Evolutionary conservation across 2,329 filamentous ascomycete species (phyloP).

Genomic region (Parascedosporium putredinis): DNA sequence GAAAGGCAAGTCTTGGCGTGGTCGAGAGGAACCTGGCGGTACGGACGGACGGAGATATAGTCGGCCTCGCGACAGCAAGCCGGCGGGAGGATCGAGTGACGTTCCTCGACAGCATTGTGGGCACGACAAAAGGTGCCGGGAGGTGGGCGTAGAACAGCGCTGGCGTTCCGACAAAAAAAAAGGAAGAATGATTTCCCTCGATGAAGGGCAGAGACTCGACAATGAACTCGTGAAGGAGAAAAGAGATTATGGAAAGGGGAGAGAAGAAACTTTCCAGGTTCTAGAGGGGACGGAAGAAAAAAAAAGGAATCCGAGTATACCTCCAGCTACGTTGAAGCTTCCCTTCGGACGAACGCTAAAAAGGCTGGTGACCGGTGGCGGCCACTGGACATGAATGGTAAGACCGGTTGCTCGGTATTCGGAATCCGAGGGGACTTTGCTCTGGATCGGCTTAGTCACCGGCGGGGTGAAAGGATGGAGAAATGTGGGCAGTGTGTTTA

Average conservation of each 20-base stretch:
- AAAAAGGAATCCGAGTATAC: too few species aligned
- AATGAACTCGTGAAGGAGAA: not conserved
- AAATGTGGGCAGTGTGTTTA: not conserved
- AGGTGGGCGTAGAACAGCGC: not conserved
- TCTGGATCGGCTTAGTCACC: not conserved
- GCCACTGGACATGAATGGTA: not conserved
- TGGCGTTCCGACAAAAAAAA: not conserved
- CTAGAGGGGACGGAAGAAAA: too few species aligned
- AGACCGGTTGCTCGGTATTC: not conserved
- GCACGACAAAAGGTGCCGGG: not conserved
- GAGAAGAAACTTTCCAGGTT: too few species aligned
- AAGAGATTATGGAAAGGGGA: not conserved
- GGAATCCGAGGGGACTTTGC: not conserved
- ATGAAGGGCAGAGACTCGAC: not conserved
- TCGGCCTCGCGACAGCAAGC: conserved; percentile 4
- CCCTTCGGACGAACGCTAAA: not conserved
- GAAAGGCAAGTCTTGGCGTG: not conserved
- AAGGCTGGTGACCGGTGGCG: too few species aligned
- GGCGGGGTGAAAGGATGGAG: not conserved
- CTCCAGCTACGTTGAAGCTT: too few species aligned
- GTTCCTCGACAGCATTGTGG: conserved; percentile 4
- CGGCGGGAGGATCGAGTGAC: conserved; percentile 3
- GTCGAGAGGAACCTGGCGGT: conserved; percentile 1
- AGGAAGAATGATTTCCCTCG: not conserved
- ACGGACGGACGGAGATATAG: not conserved